Conservation (phyloP, 352 stramenopile species). For the Phytophthora idaei region DNA sequence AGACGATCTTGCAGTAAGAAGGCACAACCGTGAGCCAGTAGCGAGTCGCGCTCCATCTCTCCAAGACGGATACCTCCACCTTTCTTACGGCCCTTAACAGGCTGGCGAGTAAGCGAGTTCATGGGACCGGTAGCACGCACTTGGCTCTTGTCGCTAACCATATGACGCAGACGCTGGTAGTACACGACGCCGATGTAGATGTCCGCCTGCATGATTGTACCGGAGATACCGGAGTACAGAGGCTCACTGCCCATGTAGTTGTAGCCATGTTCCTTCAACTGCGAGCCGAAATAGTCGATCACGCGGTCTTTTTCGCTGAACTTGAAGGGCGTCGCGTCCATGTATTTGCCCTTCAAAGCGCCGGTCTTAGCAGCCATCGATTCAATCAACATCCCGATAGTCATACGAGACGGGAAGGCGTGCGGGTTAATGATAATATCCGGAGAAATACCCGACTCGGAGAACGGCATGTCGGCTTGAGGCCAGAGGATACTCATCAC, state of each 20-base stretch:
- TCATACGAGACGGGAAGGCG: conserved; percentile 98
- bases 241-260: conserved; percentile 99
- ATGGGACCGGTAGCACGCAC: conserved; percentile 98
- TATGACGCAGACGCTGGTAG: conserved; percentile 99
- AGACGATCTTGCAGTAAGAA: conserved; percentile 98
- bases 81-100: conserved; percentile 99
- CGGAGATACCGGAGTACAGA: conserved; percentile 98
- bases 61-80: conserved; percentile 99
- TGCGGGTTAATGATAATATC: conserved; percentile 99
- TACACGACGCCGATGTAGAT: conserved; percentile 99
- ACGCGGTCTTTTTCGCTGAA: conserved; percentile 99
- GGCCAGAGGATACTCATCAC: conserved; percentile 99
- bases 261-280: conserved; percentile 96
- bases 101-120: conserved; percentile 99
- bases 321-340: conserved; percentile 99
- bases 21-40: conserved; percentile 97
- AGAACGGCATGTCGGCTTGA: conserved; percentile 99
- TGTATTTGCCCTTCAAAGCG: conserved; percentile 96
- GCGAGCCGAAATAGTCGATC: conserved; percentile 99
- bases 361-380: conserved; percentile 99
- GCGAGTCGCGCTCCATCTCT: conserved; percentile 99
- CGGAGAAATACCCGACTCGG: conserved; percentile 97
- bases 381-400: conserved; percentile 96
- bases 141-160: conserved; percentile 99
- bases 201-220: conserved; percentile 98